Percentiles rank a stretch among this genome's conserved stretches.
Conservation (phyloP, 331 rosid genomes). For the Erythrophleum ivorense region DNA sequence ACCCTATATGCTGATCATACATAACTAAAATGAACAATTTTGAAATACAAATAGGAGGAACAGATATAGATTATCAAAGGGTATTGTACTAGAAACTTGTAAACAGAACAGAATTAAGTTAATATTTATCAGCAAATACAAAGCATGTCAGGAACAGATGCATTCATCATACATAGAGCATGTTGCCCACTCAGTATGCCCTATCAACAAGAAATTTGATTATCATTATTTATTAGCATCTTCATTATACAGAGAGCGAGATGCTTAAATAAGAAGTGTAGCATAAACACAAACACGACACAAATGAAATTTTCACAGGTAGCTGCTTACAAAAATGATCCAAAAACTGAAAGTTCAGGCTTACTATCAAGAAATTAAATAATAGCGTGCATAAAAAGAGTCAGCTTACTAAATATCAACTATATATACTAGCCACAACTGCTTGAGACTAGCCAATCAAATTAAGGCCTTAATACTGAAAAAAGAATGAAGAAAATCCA, state of each 20-base stretch:
- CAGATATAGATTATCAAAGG: constrained; percentile 17
- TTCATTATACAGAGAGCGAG: background rate
- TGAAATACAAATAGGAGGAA: constrained; percentile 24
- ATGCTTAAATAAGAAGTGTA: background rate
- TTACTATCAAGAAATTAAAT: background rate
- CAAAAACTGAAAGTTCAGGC: constrained; percentile 5
- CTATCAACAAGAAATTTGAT: background rate
- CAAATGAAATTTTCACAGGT: background rate
- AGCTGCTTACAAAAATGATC: constrained; percentile 32
- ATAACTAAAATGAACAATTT: constrained; percentile 16
- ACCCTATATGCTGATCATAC: background rate
- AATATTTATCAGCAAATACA: constrained; percentile 24
- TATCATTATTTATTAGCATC: background rate
- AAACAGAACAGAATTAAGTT: constrained; percentile 13
- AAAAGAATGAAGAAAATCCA: constrained; percentile 12
- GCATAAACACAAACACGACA: constrained; percentile 19
- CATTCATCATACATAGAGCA: constrained; percentile 27
- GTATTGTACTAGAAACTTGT: background rate
- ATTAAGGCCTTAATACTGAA: constrained; percentile 1
- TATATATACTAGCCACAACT: background rate
- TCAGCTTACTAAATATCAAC: background rate
- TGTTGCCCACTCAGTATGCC: background rate
- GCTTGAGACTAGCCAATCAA: constrained; percentile 30
- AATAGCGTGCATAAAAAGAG: background rate
- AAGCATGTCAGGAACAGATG: constrained; percentile 30